These are phyloP conservation scores for Coniochaeta prunicola DNA, from an alignment of 2,329 filamentous ascomycete genomes.

Conservation along the genomic window DNA sequence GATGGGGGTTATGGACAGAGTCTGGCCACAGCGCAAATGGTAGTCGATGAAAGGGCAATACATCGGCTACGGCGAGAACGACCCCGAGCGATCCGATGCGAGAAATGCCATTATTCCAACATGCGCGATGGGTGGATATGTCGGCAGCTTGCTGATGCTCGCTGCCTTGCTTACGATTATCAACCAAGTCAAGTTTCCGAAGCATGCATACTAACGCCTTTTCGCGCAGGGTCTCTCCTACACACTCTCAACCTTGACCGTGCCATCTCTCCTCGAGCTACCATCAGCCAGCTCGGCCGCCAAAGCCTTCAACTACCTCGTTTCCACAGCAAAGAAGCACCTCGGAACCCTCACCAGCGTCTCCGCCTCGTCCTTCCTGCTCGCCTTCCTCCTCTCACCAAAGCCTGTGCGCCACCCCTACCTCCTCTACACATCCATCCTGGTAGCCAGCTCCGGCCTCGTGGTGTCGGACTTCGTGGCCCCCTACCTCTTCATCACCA, in stretches of 20 bases:
- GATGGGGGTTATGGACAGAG: background rate
- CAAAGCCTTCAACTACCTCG: slow-evolving; percentile 63
- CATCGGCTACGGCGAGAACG: background rate
- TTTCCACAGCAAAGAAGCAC: slow-evolving; percentile 55
- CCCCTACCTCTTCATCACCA: slow-evolving; percentile 29
- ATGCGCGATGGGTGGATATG: too few species aligned
- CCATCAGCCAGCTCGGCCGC: slow-evolving; percentile 67
- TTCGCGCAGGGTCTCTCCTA: slow-evolving; percentile 73
- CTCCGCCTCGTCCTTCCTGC: slow-evolving; percentile 63
- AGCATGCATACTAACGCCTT: slow-evolving; percentile 4
- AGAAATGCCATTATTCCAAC: background rate
- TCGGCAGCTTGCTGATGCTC: background rate
- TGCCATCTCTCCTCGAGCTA: slow-evolving; percentile 74
- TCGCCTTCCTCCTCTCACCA: slow-evolving; percentile 73
- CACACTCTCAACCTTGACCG: slow-evolving; percentile 67
- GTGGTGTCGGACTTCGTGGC: slow-evolving; percentile 41
- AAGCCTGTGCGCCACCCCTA: slow-evolving; percentile 76
- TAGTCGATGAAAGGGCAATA: background rate
- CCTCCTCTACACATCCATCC: slow-evolving; percentile 74
- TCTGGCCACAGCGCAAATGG: background rate
- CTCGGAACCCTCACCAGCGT: slow-evolving; percentile 61
- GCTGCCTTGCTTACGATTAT: background rate
- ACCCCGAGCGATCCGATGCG: background rate
- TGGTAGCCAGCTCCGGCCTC: slow-evolving; percentile 55
- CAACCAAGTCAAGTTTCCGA: background rate